Conservation (phyloP, 305 asterid species). For the Fraxinus paxiana region DNA sequence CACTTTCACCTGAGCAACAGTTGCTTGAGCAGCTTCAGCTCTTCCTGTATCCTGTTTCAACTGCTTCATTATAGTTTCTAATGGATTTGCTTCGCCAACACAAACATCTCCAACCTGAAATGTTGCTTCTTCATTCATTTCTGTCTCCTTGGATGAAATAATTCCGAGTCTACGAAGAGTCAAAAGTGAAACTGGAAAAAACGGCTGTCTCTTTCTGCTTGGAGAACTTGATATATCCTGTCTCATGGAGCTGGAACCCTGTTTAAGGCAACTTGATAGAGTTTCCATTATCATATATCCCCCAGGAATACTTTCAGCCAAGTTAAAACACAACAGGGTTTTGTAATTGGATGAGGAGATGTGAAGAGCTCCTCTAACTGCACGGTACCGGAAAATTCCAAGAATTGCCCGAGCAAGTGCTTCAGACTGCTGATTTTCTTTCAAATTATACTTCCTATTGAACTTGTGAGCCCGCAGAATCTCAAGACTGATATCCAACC, state of each 20-base stretch:
- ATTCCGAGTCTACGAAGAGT: slow-evolving; percentile 64
- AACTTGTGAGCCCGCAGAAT: slow-evolving; percentile 69
- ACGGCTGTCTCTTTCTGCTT: slow-evolving; percentile 39
- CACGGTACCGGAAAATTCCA: slow-evolving; percentile 73
- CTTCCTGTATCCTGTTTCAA: slow-evolving; percentile 68
- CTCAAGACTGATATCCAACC: slow-evolving; percentile 87
- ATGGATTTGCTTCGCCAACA: slow-evolving; percentile 69
- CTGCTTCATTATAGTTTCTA: slow-evolving; percentile 72
- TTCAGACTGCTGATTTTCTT: slow-evolving; percentile 60
- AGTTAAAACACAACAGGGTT: slow-evolving; percentile 81
- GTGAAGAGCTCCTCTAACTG: slow-evolving; percentile 75
- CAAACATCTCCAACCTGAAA: slow-evolving; percentile 50
- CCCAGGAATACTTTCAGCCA: slow-evolving; percentile 92
- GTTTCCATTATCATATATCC: slow-evolving; percentile 77
- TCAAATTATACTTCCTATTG: slow-evolving; percentile 58
- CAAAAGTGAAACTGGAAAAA: slow-evolving; percentile 51
- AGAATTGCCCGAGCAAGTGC: slow-evolving; percentile 76
- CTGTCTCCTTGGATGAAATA: slow-evolving; percentile 40
- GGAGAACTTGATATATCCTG: slow-evolving; percentile 50
- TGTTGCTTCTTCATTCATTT: slow-evolving; percentile 41
- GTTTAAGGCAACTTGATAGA: slow-evolving; percentile 51
- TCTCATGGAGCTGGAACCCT: slow-evolving; percentile 34
- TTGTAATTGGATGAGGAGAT: slow-evolving; percentile 60
- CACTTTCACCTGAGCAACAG: slow-evolving; percentile 87
- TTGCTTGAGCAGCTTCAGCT: slow-evolving; percentile 91